Percentiles rank a stretch among this genome's conserved stretches.
phyloP scores from a whole-genome alignment of 768 basidiomycete species.

The Pleurotus cornucopiae region DNA sequence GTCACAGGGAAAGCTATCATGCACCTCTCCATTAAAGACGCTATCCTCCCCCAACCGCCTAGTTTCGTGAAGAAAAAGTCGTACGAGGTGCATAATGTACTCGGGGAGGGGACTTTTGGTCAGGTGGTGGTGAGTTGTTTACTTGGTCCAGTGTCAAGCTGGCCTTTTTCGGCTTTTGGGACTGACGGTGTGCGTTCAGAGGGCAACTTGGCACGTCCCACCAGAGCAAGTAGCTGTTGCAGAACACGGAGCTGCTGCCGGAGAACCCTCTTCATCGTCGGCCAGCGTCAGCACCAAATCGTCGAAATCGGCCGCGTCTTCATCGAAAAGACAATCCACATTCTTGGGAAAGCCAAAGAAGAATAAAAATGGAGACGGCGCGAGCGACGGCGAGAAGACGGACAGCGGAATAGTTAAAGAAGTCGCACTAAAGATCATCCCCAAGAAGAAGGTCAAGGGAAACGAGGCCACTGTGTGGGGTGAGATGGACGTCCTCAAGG shows the following conservation, averaged over 20 bases:
- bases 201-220: slow-evolving; percentile 77
- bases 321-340: slow-evolving; percentile 8
- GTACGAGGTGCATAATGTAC: slow-evolving; percentile 66
- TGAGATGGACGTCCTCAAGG: slow-evolving; percentile 92
- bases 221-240: slow-evolving; percentile 52
- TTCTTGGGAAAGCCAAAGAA: background rate
- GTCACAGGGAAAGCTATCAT: background rate
- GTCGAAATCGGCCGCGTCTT: slow-evolving; percentile 10
- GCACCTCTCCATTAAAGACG: slow-evolving; percentile 42
- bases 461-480: slow-evolving; percentile 86
- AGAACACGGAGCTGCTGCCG: slow-evolving; percentile 50
- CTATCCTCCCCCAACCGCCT: slow-evolving; percentile 76
- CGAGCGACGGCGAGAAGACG: background rate
- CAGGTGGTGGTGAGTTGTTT: slow-evolving; percentile 66
- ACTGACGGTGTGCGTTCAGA: slow-evolving; percentile 30
- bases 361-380: background rate
- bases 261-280: slow-evolving; percentile 13
- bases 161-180: background rate
- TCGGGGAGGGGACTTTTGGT: slow-evolving; percentile 87
- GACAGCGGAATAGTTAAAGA: slow-evolving; percentile 50
- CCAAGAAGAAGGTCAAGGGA: slow-evolving; percentile 93
- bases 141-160: background rate
- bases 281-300: slow-evolving; percentile 8
- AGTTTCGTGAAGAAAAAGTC: slow-evolving; percentile 85
- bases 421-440: slow-evolving; percentile 85